phyloP scores from a whole-genome alignment of 805 yeast genomes.

The Naumovozyma castellii region DNA sequence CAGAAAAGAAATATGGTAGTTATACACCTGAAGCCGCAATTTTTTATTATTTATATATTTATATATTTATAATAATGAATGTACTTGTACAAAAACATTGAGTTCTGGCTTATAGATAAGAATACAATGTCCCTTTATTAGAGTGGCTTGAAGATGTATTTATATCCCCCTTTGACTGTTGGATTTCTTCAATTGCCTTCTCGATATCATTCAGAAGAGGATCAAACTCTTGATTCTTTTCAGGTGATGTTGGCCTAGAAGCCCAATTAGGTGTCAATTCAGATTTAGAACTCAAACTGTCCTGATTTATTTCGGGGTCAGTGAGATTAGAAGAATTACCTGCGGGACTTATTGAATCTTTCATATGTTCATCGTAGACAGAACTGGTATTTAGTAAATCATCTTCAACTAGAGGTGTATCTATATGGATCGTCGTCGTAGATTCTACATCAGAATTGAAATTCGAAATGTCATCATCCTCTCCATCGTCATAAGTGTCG shows the following conservation, averaged over 20 bases:
- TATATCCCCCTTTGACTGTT: neutral
- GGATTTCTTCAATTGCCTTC: constrained; percentile 11
- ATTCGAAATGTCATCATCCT: constrained; percentile 1
- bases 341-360: too few species aligned
- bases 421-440: constrained; percentile 9
- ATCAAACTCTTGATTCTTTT: constrained; percentile 4
- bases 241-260: too few species aligned
- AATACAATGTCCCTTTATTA: neutral
- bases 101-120: constrained; percentile 1
- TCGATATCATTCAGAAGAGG: constrained; percentile 13
- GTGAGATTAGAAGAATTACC: too few species aligned
- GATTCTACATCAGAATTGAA: constrained; percentile 6
- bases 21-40: neutral
- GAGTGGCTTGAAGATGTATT: neutral
- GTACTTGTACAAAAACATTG: too few species aligned
- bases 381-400: neutral
- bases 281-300: too few species aligned
- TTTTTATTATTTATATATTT: too few species aligned
- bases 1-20: too few species aligned
- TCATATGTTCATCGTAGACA: neutral
- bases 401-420: constrained; percentile 4
- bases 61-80: too few species aligned
- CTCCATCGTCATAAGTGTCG: constrained; percentile 12
- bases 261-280: too few species aligned
- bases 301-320: too few species aligned